phyloP scores from a whole-genome alignment of 306 rosid genomes.

The Lagenaria siceraria region DNA sequence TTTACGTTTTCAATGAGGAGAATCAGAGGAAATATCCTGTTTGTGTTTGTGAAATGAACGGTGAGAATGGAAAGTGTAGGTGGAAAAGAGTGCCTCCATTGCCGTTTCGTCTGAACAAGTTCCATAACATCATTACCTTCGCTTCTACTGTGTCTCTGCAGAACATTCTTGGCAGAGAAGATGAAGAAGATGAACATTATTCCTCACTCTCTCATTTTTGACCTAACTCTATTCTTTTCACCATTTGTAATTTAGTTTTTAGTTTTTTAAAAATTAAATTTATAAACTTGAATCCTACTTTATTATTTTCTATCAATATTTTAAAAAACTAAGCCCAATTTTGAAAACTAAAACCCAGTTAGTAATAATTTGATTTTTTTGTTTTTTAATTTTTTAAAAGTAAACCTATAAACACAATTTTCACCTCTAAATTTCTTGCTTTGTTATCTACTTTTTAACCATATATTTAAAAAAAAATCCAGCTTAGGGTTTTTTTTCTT shows the following conservation, averaged over 20 bases:
- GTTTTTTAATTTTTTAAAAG: no score
- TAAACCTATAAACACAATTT: no score
- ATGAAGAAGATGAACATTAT: slow-evolving; percentile 3
- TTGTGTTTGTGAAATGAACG: slow-evolving; percentile 60
- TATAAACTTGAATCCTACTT: no score
- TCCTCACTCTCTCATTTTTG: slow-evolving; percentile 13
- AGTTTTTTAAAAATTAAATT: no score
- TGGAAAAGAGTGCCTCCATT: slow-evolving; percentile 65
- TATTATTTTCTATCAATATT: no score
- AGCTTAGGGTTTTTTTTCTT: neutral
- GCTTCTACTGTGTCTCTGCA: slow-evolving; percentile 48
- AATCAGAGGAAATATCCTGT: slow-evolving; percentile 60
- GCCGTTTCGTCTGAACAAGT: slow-evolving; percentile 60
- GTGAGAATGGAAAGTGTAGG: slow-evolving; percentile 25
- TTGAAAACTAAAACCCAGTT: no score
- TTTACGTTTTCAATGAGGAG: slow-evolving; percentile 71
- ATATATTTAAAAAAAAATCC: no score
- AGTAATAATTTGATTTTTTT: no score
- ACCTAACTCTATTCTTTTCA: neutral
- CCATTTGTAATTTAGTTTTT: neutral
- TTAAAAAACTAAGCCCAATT: no score
- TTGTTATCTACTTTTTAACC: no score
- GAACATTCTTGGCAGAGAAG: slow-evolving; percentile 29
- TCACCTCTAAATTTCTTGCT: no score
- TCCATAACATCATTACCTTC: slow-evolving; percentile 67